Conservation (phyloP, 2,329 filamentous ascomycete species). For the Phoma sp. region DNA sequence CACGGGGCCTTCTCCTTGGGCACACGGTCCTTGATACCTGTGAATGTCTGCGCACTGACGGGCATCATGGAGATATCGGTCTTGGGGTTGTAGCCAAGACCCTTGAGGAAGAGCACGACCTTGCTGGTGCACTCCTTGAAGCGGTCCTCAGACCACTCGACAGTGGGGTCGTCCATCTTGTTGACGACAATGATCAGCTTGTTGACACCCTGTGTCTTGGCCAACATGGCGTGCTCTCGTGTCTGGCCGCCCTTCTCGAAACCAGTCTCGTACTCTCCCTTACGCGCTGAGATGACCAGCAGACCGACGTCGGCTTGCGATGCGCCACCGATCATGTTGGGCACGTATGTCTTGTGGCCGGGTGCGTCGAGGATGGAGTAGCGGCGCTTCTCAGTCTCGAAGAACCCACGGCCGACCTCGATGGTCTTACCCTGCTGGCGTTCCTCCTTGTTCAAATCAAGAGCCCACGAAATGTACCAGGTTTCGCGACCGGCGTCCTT, state of each 20-base stretch:
- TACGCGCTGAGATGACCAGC: conserved; percentile 93
- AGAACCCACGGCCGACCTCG: conserved; percentile 89
- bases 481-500: conserved; percentile 97
- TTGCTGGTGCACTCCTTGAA: conserved; percentile 95
- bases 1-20: conserved; percentile 76
- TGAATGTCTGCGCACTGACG: conserved; percentile 84
- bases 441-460: conserved; percentile 97
- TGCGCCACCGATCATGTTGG: conserved; percentile 96
- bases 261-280: conserved; percentile 98
- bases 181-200: conserved; percentile 89
- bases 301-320: conserved; percentile 73
- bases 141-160: conserved; percentile 92
- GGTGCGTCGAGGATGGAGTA: conserved; percentile 98
- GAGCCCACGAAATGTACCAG: conserved; percentile 98
- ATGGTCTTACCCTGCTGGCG: conserved; percentile 97
- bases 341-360: conserved; percentile 97
- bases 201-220: conserved; percentile 98
- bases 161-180: conserved; percentile 99
- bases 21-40: conserved; percentile 89
- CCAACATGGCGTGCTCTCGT: conserved; percentile 95
- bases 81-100: conserved; percentile 92
- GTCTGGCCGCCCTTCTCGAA: conserved; percentile 98
- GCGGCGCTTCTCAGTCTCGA: conserved; percentile 93
- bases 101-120: conserved; percentile 86
- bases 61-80: conserved; percentile 95